Base-by-base conservation (phyloP, 2,329 filamentous ascomycete genomes). In the Aspergillus nomiae region DNA sequence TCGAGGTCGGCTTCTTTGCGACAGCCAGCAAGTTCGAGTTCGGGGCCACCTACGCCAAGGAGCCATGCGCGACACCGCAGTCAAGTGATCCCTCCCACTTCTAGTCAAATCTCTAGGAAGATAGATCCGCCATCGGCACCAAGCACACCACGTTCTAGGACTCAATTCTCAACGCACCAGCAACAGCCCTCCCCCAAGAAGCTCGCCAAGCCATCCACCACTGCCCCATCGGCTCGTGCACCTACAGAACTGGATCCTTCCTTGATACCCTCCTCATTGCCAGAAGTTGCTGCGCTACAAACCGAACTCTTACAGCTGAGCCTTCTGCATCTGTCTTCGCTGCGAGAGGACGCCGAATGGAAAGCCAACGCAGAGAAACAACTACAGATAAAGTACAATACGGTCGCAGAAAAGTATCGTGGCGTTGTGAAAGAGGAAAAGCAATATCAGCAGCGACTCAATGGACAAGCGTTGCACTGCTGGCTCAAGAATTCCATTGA, bases 231-330 rank as follows among this genome's bases (percentile, higher is more conserved):
- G 5, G 62, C 65, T 43, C 59, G 62, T 12, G 46, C 65, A 26
- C 41, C 64, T 50, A 14, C 67, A 19, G 67, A 67, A 16, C 16
- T 63, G n/a, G 66, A 64, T 48, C 54, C 65, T 36, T 68, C 68
- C 6, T 64, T 73, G 57, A 69, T 74, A 21, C 69, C 73, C 21
- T 68, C 74, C 8, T 70, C 73, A 10, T 73, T 72, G 67, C 73
- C 76, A 24, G 77, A 80, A 34, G 69, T 77, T 58, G 67, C 73
- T 16, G 72, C 74, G 14, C 57, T 81, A 36, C 77, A 80, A 61
- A 80, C 77, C 0, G 80, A 83, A 62, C 69, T 82, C 14, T 70
- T 83, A 28, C 80, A 83, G 60, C 65, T 82, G 19, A 76, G 73
- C 58, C 71, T 81, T 6, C 69, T 81, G 8, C 75, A 80, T 65